Evolutionary conservation across 2,329 filamentous ascomycete genomes (phyloP), one percentile per base, ranked within the genome.

Genomic region (Ilyonectria robusta): DNA sequence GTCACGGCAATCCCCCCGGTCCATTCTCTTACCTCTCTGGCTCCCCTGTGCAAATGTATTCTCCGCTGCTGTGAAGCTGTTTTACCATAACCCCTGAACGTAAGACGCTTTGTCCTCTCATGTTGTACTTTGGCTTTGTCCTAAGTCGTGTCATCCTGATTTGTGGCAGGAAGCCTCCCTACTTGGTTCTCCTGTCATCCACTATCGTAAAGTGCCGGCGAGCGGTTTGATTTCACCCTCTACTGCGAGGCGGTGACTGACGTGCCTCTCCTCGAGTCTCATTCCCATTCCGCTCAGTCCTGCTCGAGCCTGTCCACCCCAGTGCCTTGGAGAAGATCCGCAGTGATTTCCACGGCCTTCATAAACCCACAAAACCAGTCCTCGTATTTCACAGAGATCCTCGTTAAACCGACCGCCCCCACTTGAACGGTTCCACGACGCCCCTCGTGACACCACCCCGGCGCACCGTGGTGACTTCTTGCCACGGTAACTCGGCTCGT

Each of bases 11-110:
- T 40, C 50, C 23, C 51, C 29, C 40, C 29, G 17, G 9, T 26
- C 55, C 46, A 40, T 23, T 47, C 15, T 23, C 54, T 40, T 62
- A 17, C 33, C n/a, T 37, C 46, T 57, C 23, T 55, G 33, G 51
- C 44, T 37, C 17, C 9, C 17, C 46, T 44, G 19, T 40, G 23
- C n/a, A 33, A 35, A 66, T 67, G 56, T 67, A 70, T 68, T 72
- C 70, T 75, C 72, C 71, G 68, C 66, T 66, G 65, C 31, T 44
- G 68, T 75, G 65, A 70, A 64, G 40, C 46, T 65, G 56, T 69
- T 56, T 33, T 35, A 13, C 19, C 3, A 10, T 13, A 19, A 19
- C n/a, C n/a, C 2, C 31, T 17, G 11, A 33, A n/a, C 50, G 29
- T 7, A 21, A 35, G 50, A 33, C 17, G n/a, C 15, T 53, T 35